Percentiles rank a stretch among this genome's conserved stretches.
Evolutionary conservation across 129 eudicot genomes (phyloP).

Genomic region (Chrysanthemum makinoi): DNA sequence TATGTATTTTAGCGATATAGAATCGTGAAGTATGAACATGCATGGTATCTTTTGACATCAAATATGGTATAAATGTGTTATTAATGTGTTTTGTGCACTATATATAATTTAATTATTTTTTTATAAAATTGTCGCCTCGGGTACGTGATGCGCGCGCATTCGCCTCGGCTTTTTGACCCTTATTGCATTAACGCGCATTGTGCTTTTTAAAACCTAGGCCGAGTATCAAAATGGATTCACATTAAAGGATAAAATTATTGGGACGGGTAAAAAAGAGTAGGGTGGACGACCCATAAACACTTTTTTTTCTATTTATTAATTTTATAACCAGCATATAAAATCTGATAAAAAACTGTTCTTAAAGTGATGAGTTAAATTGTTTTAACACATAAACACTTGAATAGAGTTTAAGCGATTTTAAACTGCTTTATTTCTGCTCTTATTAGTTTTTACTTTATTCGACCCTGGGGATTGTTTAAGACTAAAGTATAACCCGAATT

Average conservation of each 20-base stretch:
- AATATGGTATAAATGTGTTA: no score
- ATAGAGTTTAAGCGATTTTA: background rate
- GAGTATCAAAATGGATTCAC: background rate
- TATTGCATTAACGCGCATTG: no score
- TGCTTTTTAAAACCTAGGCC: no score
- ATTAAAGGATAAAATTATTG: background rate
- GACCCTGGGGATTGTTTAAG: background rate
- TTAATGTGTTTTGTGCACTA: no score
- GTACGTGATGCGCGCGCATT: no score
- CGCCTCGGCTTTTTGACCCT: no score
- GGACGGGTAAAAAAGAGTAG: background rate
- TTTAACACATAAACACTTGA: background rate
- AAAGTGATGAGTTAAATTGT: background rate
- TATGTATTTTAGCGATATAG: no score
- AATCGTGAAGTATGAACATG: no score
- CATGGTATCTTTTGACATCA: no score
- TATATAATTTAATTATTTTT: no score
- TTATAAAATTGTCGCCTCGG: no score
- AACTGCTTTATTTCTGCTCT: background rate
- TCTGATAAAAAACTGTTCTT: background rate
- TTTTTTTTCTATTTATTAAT: background rate
- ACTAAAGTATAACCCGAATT: background rate
- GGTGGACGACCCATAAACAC: background rate
- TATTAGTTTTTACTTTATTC: no score
- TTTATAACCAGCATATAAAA: background rate